Evolutionary conservation across 1,139 yeast species (phyloP).

Genomic region (Candida sanyaensis): DNA sequence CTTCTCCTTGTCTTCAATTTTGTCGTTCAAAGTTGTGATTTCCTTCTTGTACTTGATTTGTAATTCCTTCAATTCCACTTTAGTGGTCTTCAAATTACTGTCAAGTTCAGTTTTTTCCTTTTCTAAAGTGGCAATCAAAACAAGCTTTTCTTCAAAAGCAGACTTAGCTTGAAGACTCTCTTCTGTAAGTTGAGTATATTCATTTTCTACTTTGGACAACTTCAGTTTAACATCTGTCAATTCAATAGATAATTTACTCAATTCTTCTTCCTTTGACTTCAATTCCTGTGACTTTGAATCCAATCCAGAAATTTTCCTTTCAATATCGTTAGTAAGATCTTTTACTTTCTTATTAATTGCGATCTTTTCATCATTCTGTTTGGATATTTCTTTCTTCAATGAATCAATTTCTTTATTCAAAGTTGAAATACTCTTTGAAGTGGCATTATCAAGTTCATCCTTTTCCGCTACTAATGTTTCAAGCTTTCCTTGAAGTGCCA

Average conservation of each 20-base stretch:
- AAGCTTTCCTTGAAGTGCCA: slow-evolving; percentile 6
- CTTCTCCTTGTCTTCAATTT: slow-evolving; percentile 12
- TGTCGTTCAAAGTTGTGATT: slow-evolving; percentile 9
- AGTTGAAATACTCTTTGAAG: slow-evolving; percentile 5
- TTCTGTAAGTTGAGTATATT: background rate
- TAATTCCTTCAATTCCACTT: slow-evolving; percentile 5
- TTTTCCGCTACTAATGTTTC: background rate
- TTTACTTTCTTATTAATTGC: background rate
- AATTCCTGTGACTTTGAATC: slow-evolving; percentile 1
- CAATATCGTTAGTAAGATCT: background rate
- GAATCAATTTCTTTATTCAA: slow-evolving; percentile 5
- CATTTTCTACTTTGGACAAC: background rate
- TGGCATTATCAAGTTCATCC: background rate
- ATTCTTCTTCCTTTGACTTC: background rate
- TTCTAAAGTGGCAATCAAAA: slow-evolving; percentile 8
- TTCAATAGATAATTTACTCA: background rate
- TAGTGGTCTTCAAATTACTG: slow-evolving; percentile 3
- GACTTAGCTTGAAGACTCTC: background rate
- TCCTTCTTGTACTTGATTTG: slow-evolving; percentile 6
- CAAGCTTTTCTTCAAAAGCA: slow-evolving; percentile 7
- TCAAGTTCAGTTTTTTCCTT: background rate
- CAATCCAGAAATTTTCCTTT: slow-evolving; percentile 4
- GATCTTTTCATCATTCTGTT: background rate
- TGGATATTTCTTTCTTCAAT: slow-evolving; percentile 1
- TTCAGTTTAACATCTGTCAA: background rate